Evolutionary conservation across 2,329 filamentous ascomycete species (phyloP).

Genomic region (Hypoxylon sp.): DNA sequence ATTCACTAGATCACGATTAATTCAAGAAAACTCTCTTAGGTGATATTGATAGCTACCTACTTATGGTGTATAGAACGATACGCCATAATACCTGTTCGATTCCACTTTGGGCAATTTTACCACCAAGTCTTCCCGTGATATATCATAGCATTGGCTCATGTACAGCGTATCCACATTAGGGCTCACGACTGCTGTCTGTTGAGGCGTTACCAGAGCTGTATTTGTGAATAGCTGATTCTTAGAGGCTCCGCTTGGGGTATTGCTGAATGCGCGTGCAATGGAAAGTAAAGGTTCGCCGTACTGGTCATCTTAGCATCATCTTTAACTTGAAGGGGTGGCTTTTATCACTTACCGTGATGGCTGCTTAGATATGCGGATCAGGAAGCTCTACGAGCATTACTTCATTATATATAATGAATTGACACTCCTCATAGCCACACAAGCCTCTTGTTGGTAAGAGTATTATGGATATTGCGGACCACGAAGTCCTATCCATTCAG

Average conservation of each 20-base stretch:
- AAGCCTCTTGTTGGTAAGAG: too few species aligned
- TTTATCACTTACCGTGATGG: neutral
- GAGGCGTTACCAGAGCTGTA: slow-evolving; percentile 1
- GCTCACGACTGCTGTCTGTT: slow-evolving; percentile 3
- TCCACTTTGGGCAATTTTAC: slow-evolving; percentile 2
- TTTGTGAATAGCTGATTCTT: slow-evolving; percentile 3
- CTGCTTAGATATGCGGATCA: too few species aligned
- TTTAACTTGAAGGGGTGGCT: neutral
- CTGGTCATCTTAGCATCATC: neutral
- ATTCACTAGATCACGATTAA: neutral
- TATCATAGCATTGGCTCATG: slow-evolving; percentile 3
- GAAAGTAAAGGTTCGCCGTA: slow-evolving; percentile 9
- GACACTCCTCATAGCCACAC: too few species aligned
- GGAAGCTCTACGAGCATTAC: too few species aligned
- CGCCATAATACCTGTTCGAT: neutral
- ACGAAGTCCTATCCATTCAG: too few species aligned
- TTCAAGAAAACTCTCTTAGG: too few species aligned
- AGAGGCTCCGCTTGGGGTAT: neutral
- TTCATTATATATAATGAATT: too few species aligned
- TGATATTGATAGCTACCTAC: neutral
- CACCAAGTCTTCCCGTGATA: slow-evolving; percentile 2
- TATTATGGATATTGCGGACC: too few species aligned
- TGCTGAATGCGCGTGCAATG: neutral
- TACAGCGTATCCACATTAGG: slow-evolving; percentile 6
- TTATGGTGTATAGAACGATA: slow-evolving; percentile 9